phyloP scores from a whole-genome alignment of 208 protist species.

The Kentomonas sorsogonicus region DNA sequence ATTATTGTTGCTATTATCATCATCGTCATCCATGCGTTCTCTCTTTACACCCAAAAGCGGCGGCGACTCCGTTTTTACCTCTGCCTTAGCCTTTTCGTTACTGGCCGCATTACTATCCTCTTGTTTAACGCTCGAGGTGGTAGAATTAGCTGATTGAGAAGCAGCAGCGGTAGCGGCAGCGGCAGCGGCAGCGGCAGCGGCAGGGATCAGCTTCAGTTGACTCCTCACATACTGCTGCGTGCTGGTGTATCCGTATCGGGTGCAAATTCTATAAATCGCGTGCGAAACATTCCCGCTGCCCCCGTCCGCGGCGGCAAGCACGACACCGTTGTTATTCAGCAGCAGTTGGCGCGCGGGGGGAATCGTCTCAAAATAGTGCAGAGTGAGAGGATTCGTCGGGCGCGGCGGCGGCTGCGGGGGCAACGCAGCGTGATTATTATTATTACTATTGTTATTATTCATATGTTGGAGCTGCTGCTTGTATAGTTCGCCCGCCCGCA shows the following conservation, averaged over 20 bases:
- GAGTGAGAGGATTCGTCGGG: conserved; percentile 59
- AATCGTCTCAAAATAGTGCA: conserved; percentile 98
- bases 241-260: conserved; percentile 65
- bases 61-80: too few species aligned
- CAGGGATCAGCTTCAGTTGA: conserved; percentile 30
- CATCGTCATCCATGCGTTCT: background rate
- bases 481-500: conserved; percentile 12
- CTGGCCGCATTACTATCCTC: too few species aligned
- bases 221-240: conserved; percentile 74
- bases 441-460: too few species aligned
- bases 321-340: conserved; percentile 92
- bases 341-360: conserved; percentile 81
- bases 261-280: conserved; percentile 90
- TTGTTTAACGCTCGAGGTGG: too few species aligned
- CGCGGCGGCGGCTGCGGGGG: conserved; percentile 10
- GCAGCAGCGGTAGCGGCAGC: too few species aligned
- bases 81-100: too few species aligned
- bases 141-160: too few species aligned
- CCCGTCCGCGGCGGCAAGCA: conserved; percentile 95
- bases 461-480: conserved; percentile 14
- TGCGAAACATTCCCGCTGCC: conserved; percentile 94
- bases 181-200: too few species aligned
- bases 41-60: too few species aligned
- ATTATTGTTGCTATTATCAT: background rate
- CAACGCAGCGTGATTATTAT: conserved; percentile 8